These are phyloP conservation scores for Exserohilum turcica DNA, from an alignment of 2,329 filamentous ascomycete species.

Conservation along the genomic window DNA sequence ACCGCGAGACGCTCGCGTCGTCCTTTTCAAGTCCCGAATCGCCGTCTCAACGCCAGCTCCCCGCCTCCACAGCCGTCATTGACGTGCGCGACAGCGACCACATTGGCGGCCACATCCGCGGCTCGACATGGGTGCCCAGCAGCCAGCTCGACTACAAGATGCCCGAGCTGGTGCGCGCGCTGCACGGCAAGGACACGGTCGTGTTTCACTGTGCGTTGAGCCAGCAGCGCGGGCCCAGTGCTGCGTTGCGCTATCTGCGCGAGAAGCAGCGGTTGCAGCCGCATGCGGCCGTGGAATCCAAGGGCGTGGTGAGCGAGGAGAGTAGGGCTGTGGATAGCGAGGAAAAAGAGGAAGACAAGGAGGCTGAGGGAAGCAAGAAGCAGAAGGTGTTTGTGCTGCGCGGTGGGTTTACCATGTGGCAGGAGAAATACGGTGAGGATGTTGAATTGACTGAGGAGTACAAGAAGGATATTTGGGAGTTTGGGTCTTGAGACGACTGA, in stretches of 20 bases:
- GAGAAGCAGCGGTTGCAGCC: slow-evolving; percentile 64
- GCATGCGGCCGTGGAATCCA: slow-evolving; percentile 21
- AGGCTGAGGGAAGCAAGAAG: slow-evolving; percentile 28
- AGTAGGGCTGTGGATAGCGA: slow-evolving; percentile 25
- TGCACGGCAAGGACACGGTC: slow-evolving; percentile 78
- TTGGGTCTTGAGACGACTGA: slow-evolving; percentile 42
- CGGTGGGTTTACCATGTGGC: slow-evolving; percentile 85
- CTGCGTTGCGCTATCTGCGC: slow-evolving; percentile 78
- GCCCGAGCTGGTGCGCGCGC: slow-evolving; percentile 78
- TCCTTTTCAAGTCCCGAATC: slow-evolving; percentile 62
- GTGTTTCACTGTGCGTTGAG: slow-evolving; percentile 94
- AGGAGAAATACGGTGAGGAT: slow-evolving; percentile 80
- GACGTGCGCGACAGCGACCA: slow-evolving; percentile 92
- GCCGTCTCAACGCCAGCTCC: slow-evolving; percentile 62
- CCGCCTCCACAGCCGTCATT: slow-evolving; percentile 67
- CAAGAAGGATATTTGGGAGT: slow-evolving; percentile 81
- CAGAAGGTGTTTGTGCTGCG: slow-evolving; percentile 85
- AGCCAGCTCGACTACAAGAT: slow-evolving; percentile 73
- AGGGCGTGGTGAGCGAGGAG: slow-evolving; percentile 23
- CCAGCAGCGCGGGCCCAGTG: slow-evolving; percentile 85
- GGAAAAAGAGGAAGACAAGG: slow-evolving; percentile 21
- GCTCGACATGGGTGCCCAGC: slow-evolving; percentile 76
- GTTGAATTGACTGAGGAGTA: slow-evolving; percentile 82
- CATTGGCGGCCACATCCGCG: slow-evolving; percentile 85
- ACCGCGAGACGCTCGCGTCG: slow-evolving; percentile 67